A percentile compares a stretch with the other conserved stretches of the same genome.
These are phyloP conservation scores for Alloteropsis semialata DNA, from an alignment of 176 grass and related monocot species.

Conservation along the genomic window DNA sequence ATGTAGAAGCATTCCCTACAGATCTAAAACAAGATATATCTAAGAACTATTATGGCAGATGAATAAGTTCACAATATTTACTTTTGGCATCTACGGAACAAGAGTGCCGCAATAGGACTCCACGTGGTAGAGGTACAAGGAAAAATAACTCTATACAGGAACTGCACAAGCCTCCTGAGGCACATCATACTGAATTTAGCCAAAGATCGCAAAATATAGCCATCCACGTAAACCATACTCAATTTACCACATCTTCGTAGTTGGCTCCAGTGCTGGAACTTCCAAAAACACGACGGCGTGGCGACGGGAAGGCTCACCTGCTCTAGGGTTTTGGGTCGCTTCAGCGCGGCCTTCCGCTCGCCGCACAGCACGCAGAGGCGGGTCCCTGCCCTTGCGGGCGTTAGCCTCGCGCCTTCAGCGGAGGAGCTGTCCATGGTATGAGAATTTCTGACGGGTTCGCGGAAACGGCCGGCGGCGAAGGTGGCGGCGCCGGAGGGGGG, in stretches of 20 bases:
- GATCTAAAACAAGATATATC: slow-evolving; percentile 49
- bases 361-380: slow-evolving; percentile 62
- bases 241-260: background rate
- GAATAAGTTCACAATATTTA: background rate
- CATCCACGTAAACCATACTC: background rate
- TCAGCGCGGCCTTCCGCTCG: slow-evolving; percentile 72
- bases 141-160: background rate
- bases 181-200: background rate
- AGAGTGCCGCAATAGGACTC: background rate
- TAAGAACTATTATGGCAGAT: background rate
- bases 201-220: background rate
- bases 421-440: slow-evolving; percentile 16
- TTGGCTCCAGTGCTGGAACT: background rate
- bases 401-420: background rate
- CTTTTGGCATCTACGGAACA: background rate
- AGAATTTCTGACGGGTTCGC: background rate
- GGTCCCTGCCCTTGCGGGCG: slow-evolving; percentile 25
- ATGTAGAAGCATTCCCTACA: slow-evolving; percentile 87
- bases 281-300: background rate
- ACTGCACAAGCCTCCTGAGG: background rate
- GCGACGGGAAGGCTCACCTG: slow-evolving; percentile 27
- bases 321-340: slow-evolving; percentile 89
- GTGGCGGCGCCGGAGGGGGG: background rate
- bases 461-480: background rate
- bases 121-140: background rate